Base-by-base conservation (phyloP, 345 rosid genomes). In the Psidium friedrichsthalianum region DNA sequence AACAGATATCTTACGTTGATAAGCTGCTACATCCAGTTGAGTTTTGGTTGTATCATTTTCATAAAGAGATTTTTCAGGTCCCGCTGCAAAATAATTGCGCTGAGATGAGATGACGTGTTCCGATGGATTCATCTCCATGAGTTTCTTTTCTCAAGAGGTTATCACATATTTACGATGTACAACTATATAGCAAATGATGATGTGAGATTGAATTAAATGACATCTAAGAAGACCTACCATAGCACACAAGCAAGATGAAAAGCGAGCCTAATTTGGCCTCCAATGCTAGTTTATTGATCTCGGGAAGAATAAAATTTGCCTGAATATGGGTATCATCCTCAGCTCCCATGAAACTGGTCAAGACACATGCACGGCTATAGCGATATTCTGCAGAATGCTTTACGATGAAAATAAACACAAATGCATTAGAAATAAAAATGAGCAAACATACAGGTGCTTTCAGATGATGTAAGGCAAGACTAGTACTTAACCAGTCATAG, bases 301-400 rank as follows among this genome's bases (percentile, higher is more conserved):
- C 99, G 85, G 99, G 99, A 80, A 98, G 96, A 87, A 93, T 25
- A 86, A 98, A 95, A 89, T 87, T 92, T 87, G 93, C 98, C 88
- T 93, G 95, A 84, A 91, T 90, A 91, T 93, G 94, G 87, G 87
- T 87, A 88, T 91, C 90, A 84, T 94, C 98, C 88, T 91, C 94
- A 86, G 87, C 90, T 88, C 97, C 99, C 76, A 89, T n/a, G 87
- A 91, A 94, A 91, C 93, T 90, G 85, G 94, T 95, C 91, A 98
- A 86, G 86, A 94, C 87, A 85, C 96, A 94, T 13, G 96, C 97
- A 86, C 95, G 95, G 82, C 92, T 96, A 87, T 94, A 98, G 88
- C 90, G 93, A 88, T 96, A 98, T 85, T 91, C 97, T 89, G 97
- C 98, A 93, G 98, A 94, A 89, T 94, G 90, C 99, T 97, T 90